These are phyloP conservation scores for Fusarium sp. DNA, from an alignment of 2,329 filamentous ascomycete species.

Conservation along the genomic window DNA sequence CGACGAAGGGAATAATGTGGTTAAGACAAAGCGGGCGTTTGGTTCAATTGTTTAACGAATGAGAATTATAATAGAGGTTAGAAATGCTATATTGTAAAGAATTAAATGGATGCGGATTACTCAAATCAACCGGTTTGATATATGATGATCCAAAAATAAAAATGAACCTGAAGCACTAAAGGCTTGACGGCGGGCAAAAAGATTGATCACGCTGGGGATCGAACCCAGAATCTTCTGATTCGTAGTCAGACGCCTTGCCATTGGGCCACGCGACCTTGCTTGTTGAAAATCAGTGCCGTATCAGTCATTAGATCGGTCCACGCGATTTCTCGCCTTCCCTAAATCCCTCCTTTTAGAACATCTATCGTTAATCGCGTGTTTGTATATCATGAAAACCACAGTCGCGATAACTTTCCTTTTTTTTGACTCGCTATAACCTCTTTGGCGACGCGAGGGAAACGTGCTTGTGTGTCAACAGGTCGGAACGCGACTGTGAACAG, in stretches of 20 bases:
- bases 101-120: no score
- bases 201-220: conserved; percentile 36
- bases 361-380: background rate
- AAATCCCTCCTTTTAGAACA: background rate
- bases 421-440: background rate
- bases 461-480: no score
- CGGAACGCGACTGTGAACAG: no score
- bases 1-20: background rate
- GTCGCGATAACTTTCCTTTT: background rate
- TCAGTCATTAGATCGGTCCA: background rate
- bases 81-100: background rate
- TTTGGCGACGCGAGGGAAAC: no score
- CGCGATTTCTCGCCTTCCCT: rapidly evolving
- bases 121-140: no score
- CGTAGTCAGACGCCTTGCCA: conserved; percentile 40
- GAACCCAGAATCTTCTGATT: conserved; percentile 41
- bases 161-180: background rate
- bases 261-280: conserved; percentile 33
- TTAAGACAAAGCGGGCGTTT: background rate
- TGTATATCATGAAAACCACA: background rate
- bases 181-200: background rate
- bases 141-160: no score
- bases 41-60: no score
- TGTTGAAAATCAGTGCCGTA: background rate
- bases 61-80: background rate